These are phyloP conservation scores for Trichosanthes truncata DNA, from an alignment of 306 rosid species.

Conservation along the genomic window DNA sequence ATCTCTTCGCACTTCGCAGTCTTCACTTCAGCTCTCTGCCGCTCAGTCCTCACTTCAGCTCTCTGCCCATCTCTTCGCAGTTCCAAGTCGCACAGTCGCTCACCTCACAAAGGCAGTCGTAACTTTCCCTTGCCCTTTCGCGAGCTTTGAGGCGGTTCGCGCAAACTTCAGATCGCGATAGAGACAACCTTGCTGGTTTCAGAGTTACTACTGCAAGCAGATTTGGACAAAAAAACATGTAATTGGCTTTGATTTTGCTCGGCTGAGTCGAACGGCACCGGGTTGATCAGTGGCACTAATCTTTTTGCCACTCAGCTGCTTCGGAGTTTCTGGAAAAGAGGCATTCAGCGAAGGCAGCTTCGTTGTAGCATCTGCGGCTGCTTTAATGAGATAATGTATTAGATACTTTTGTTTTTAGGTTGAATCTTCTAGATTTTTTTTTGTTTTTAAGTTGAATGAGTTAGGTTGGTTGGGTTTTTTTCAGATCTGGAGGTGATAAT, in stretches of 20 bases:
- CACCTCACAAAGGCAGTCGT: too few relatives aligned
- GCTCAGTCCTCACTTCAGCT: too few relatives aligned
- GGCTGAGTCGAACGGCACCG: slow-evolving; percentile 17
- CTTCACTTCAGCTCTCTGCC: too few relatives aligned
- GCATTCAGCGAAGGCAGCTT: slow-evolving; percentile 66
- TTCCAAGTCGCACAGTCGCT: too few relatives aligned
- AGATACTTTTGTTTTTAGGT: too few relatives aligned
- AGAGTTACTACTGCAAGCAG: slow-evolving; percentile 83
- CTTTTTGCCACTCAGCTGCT: slow-evolving; percentile 54
- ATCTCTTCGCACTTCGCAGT: too few relatives aligned
- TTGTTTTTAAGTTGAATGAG: too few relatives aligned
- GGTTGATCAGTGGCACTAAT: slow-evolving; percentile 22
- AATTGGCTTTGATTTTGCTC: slow-evolving; percentile 39
- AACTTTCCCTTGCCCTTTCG: slow-evolving; percentile 79
- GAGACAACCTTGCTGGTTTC: slow-evolving; percentile 90
- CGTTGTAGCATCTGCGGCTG: slow-evolving; percentile 56
- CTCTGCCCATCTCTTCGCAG: too few relatives aligned
- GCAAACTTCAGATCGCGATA: slow-evolving; percentile 54
- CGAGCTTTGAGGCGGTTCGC: slow-evolving; percentile 70
- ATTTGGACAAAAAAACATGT: slow-evolving; percentile 54
- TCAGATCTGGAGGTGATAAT: too few relatives aligned
- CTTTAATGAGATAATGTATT: slow-evolving; percentile 63
- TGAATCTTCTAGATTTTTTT: too few relatives aligned
- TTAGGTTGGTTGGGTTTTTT: too few relatives aligned
- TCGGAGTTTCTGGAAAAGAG: slow-evolving; percentile 58